Evolutionary conservation across 495 filamentous ascomycete species (phyloP), one percentile per base, ranked within the genome.

Genomic region (Annulohypoxylon moriforme): DNA sequence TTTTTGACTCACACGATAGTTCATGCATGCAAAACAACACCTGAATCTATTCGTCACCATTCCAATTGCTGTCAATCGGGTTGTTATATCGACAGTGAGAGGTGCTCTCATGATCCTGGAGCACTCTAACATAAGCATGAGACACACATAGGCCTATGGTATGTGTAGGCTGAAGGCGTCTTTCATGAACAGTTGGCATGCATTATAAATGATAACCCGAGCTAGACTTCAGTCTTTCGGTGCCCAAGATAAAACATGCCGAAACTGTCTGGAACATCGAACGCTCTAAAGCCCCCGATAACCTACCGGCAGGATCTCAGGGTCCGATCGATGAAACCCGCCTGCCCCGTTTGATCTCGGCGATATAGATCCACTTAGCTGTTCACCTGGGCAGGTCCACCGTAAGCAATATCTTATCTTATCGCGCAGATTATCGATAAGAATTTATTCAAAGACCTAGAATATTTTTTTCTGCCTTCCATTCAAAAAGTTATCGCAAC

Each of bases 351-450:
- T 27, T 22, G 42, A n/a, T 22, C 49, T 24, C 49, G 25, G 49
- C 49, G 25, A 24, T 24, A 5, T 4, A 3, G 55, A 25, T 10
- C 60, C 63, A 60, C 33, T 29, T 22, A 47, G 18, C 8, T 11
- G 7, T 4, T 16, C 4, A 46, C 18, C 10, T 18, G 5, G 13
- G 10, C 10, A 16, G 10, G 9, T 16, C 4, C 38, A 10, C 4
- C 11, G 18, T 49, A n/a, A 14, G 11, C 46, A 7, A 4, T 29
- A 29, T 14, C 3, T n/a, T 40, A 24, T 42, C 61, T 70, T 70
- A 74, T 70, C 71, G 13, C 16, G 0, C 3, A 2, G 1, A 3
- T 40, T 74, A 74, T 74, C 71, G 73, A 75, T 75, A 75, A 73
- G 18, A 20, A 46, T 27, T 49, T 55, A 36, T n/a, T 49, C 9